phyloP scores from a whole-genome alignment of 2,329 filamentous ascomycete genomes.

The Paraphoma chrysanthemicola region DNA sequence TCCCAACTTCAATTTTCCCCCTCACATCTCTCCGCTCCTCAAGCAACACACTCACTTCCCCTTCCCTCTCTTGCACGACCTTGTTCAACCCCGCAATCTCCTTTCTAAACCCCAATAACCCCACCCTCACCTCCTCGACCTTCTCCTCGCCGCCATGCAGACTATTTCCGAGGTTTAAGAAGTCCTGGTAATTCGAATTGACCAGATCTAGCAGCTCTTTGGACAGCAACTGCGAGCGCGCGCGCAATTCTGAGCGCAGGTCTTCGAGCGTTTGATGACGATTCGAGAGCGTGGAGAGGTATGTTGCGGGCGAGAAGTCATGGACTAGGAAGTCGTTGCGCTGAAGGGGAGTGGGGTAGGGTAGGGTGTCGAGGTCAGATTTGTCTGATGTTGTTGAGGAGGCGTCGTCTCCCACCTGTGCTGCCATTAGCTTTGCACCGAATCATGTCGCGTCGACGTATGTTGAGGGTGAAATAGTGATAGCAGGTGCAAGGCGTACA shows the following conservation, averaged over 20 bases:
- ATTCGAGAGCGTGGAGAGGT: conserved; percentile 82
- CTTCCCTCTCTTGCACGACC: conserved; percentile 68
- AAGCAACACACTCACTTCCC: conserved; percentile 68
- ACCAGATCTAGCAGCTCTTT: conserved; percentile 92
- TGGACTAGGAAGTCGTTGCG: conserved; percentile 80
- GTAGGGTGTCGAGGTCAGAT: conserved; percentile 71
- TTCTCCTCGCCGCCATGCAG: conserved; percentile 88
- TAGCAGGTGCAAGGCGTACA: conserved; percentile 36
- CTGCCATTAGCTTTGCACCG: neutral
- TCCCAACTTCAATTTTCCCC: conserved; percentile 67
- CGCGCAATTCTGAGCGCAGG: conserved; percentile 82
- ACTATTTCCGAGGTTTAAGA: conserved; percentile 81
- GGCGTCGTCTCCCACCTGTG: conserved; percentile 22
- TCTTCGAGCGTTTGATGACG: conserved; percentile 97
- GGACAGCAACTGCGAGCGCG: conserved; percentile 79
- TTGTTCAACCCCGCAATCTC: conserved; percentile 78
- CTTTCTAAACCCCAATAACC: conserved; percentile 82
- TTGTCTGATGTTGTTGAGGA: conserved; percentile 53
- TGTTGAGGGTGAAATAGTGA: neutral
- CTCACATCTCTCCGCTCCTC: conserved; percentile 75
- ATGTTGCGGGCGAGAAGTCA: conserved; percentile 79
- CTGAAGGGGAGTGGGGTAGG: conserved; percentile 85
- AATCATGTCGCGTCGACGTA: neutral
- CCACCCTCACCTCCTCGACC: conserved; percentile 87
- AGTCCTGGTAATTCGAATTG: conserved; percentile 93